Base-by-base conservation (phyloP, 1,284 basidiomycete species). In the Gymnopus androsaceus region DNA sequence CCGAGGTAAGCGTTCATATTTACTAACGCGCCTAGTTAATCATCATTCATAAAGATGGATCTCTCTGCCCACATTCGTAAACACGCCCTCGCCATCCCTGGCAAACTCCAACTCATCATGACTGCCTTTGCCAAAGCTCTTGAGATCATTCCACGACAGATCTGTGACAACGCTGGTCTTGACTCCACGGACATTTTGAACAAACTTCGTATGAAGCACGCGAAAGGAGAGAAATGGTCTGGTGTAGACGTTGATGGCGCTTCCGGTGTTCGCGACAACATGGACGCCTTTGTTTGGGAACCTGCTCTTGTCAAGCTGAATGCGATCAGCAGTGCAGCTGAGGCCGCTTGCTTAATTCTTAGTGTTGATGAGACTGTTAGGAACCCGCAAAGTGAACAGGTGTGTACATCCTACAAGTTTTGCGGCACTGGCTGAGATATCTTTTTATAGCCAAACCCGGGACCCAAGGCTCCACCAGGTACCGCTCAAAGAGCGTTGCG, bases 261-360 rank as follows among this genome's bases (percentile, higher is more conserved):
- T 6, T 92, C 95, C 48, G 91, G 93, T 15, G 93, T 98, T 23
- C 87, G 92, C 53, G 88, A 99, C 75, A 98, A 98, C 74, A 90
- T 98, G 88, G 91, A 94, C 58, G 90, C 90, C 49, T 99, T 98
- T 69, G 95, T 99, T 7, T 99, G 97, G 96, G 97, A 99, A 71
- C 96, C 97, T 14, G 90, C 90, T 62, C 78, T 99, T 54, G 92
- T 99, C 67, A 98, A 99, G 77, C 79, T 90, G 58, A 99, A 99
- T 68, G 97, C 96, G 17, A 87, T 99, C 66, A 89, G 86, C 68
- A 95, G 93, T 66, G 96, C 97, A 12, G 83, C 94, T 15, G 97
- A 99, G 75, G 97, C 97, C 9, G 95, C 96, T 8, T 98, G 93
- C 73, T 73, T 99, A 70, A 95, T 99, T 64, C 74, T 98, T 57